Base-by-base conservation (phyloP, 2,329 filamentous ascomycete species). In the Cordyceps cicadae region DNA sequence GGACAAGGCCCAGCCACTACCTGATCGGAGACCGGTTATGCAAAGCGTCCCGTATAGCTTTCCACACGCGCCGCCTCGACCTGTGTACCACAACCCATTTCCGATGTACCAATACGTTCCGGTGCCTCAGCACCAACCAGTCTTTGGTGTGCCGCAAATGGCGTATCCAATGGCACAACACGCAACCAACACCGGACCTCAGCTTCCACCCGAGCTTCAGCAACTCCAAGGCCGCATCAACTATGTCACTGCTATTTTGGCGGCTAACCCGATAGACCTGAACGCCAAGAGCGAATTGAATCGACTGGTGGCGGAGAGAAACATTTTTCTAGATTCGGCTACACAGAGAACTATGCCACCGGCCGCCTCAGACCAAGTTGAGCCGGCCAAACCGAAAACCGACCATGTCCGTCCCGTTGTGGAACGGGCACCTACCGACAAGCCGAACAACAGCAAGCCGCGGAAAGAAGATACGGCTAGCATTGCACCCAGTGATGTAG, bases 341-440 rank as follows among this genome's bases (percentile, higher is more conserved):
- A 60, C 50, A 14, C 49, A 41, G 34, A 52, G 29, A 34, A 17
- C 41, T 60, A 12, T 55, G 65, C 34, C 64, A 64, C 2, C 67
- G 12, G 7, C 17, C 15, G 19, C 21, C n/a, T 14, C 39, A 2
- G 17, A 8, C 3, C 54, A 19, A 0, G 7, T 49, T 14, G 45
- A 26, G 8, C 7, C 4, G 4, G 5, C 9, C 8, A n/a, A 29
- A 19, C 19, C 14, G 15, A 53, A 37, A 49, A 5, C 19, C 5
- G 49, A 24, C 12, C 21, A 32, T 3, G 2, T 17, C 5, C 32
- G 46, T 17, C 9, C 37, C 55, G 21, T 51, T 17, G 7, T 34
- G 12, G 12, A 29, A n/a, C 8, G 43, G n/a, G 3, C 8, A 11
- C 15, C 34, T 9, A 6, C 5, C 8, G 11, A 21, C 24, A 15